Percentiles rank a stretch among this genome's conserved stretches.
Evolutionary conservation across 305 asterid genomes (phyloP).

Genomic region (Ilex paraguariensis): DNA sequence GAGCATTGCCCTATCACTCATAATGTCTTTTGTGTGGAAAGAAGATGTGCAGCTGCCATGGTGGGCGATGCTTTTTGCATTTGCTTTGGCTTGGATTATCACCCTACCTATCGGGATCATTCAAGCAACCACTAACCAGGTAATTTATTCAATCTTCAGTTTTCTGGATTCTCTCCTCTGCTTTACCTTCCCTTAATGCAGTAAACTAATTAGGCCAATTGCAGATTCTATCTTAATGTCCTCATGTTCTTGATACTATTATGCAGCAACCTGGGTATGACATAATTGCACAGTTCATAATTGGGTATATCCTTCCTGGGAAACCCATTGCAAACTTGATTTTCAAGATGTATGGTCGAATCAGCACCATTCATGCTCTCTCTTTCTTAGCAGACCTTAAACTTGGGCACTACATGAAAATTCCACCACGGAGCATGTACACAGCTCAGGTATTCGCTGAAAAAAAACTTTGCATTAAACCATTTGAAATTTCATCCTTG

Average conservation of each 20-base stretch:
- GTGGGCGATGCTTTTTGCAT: constrained; percentile 94
- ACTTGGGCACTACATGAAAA: constrained; percentile 98
- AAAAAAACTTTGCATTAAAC: no score
- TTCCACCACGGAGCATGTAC: constrained; percentile 93
- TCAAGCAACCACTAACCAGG: constrained; percentile 97
- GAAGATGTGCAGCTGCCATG: constrained; percentile 79
- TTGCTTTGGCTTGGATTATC: constrained; percentile 79
- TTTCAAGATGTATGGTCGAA: constrained; percentile 92
- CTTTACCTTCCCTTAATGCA: no score
- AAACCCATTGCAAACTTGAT: constrained; percentile 91
- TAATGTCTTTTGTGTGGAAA: constrained; percentile 74
- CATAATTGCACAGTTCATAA: constrained; percentile 93
- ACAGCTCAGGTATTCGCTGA: constrained; percentile 64
- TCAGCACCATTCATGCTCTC: constrained; percentile 87
- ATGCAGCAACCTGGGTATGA: constrained; percentile 99
- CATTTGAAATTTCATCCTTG: not conserved
- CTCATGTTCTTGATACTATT: not conserved
- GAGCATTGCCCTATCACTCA: constrained; percentile 56
- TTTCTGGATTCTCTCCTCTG: not conserved
- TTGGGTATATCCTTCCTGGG: constrained; percentile 90
- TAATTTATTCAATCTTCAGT: constrained; percentile 6
- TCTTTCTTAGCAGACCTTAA: constrained; percentile 93
- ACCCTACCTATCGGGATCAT: constrained; percentile 92
- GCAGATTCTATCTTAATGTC: no score
- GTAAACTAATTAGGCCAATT: no score